These are phyloP conservation scores for Dactylorhiza incarnata DNA, from an alignment of 106 monocot species.

Conservation along the genomic window DNA sequence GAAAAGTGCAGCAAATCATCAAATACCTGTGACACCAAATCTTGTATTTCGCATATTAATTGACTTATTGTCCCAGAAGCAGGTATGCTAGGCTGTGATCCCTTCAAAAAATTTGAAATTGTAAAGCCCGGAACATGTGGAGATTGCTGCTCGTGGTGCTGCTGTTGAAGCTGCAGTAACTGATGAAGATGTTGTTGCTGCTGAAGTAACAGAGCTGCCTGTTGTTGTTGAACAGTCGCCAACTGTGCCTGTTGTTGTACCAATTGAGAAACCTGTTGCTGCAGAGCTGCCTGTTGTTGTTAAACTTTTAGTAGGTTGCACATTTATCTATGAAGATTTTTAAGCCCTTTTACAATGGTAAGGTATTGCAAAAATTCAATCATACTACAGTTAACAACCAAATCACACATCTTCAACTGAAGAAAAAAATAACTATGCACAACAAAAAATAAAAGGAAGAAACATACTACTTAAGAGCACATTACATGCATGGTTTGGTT, in stretches of 20 bases:
- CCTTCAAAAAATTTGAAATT: constrained; percentile 51
- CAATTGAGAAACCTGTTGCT: constrained; percentile 58
- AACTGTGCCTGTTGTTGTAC: constrained; percentile 53
- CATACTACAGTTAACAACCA: no score
- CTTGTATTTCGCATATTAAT: constrained; percentile 52
- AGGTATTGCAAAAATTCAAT: no score
- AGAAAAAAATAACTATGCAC: no score
- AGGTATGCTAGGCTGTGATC: constrained; percentile 52
- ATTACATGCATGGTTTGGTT: no score
- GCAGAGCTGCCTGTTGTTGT: constrained; percentile 57
- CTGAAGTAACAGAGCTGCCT: constrained; percentile 32
- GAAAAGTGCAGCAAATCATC: neutral
- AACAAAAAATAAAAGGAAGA: no score
- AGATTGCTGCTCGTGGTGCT: constrained; percentile 26
- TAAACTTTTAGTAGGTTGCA: no score
- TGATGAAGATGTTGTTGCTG: constrained; percentile 31
- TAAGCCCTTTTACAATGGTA: no score
- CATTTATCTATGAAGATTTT: no score
- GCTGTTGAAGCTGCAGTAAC: constrained; percentile 14
- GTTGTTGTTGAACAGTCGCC: constrained; percentile 38
- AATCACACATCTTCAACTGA: no score
- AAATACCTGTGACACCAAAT: constrained; percentile 84
- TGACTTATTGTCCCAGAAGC: constrained; percentile 51
- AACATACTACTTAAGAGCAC: no score
- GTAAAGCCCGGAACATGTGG: constrained; percentile 40